Base-by-base conservation (phyloP, 371 early-diverging fungal species). In the Mucor saturninus region DNA sequence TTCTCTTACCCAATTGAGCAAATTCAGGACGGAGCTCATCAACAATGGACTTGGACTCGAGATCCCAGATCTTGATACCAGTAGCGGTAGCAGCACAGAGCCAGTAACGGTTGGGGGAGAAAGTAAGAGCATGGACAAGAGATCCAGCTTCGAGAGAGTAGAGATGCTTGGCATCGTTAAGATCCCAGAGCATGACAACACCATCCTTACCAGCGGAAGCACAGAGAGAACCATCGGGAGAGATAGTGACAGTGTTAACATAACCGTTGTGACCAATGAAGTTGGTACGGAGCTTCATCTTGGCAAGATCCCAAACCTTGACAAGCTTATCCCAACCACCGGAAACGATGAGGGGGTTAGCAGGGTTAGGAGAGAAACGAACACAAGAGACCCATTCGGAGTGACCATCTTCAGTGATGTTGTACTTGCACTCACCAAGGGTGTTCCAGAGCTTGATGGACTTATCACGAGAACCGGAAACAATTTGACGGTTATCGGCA, bases 21-120 rank as follows among this genome's bases (percentile, higher is more conserved):
- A 94, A 93, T 74, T 96, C 96, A 72, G 96, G 93, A 75, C 89
- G 88, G 72, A 98, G 92, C 83, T 98, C 97, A 86, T 92, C 94
- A 64, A 98, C 97, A 72, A 96, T 82, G 46, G 91, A 86, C 93
- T 98, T 98, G 88, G 90, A 91, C 85, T 98, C 96, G 72, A 99
- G 86, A 81, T 99, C 99, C 98, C 98, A 98, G 88, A 99, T 94
- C 93, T 94, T 96, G 91, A 99, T 97, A 83, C 93, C 89, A 67
- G 88, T 86, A 65, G 89, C 86, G 74, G 98, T 98, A 81, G 98
- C 99, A 76, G 98, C 98, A 87, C 96, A 95, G 75, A 99, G 90
- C 99, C 99, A 99, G 98, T 98, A 98, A 69, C 98, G 93, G 95
- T 98, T 98, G 79, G 98, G 97, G 64, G 96, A 95, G 94, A 99